phyloP scores from a whole-genome alignment of 106 monocot genomes.

The Acanthochlamys bracteata region DNA sequence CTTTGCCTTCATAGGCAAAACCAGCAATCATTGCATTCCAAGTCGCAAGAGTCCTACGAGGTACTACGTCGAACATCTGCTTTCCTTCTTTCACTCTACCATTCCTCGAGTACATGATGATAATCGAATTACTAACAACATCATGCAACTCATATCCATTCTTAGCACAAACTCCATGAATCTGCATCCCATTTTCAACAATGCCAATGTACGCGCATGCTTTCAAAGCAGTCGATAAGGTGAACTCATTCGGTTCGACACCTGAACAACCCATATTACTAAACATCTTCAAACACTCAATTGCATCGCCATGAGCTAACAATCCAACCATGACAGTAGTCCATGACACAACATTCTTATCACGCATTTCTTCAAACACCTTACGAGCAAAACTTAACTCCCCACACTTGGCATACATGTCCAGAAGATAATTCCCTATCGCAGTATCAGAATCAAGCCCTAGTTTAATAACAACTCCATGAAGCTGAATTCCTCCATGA shows the following conservation, averaged over 20 bases:
- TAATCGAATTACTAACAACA: conserved; percentile 34
- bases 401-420: background rate
- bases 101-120: conserved; percentile 32
- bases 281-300: conserved; percentile 12
- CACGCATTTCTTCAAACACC: conserved; percentile 10
- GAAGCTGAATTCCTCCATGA: background rate
- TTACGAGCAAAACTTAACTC: background rate
- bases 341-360: background rate
- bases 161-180: conserved; percentile 32
- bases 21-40: conserved; percentile 54
- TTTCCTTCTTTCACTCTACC: conserved; percentile 15
- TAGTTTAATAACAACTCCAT: background rate
- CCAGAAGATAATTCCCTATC: background rate
- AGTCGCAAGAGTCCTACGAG: conserved; percentile 5
- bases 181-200: conserved; percentile 18
- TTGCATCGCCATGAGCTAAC: conserved; percentile 11
- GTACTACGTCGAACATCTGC: conserved; percentile 11
- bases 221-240: conserved; percentile 31
- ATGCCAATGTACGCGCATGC: conserved; percentile 20
- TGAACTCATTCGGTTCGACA: conserved; percentile 34
- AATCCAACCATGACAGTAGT: conserved; percentile 25
- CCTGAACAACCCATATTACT: conserved; percentile 15
- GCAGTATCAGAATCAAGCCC: background rate
- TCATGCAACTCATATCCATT: conserved; percentile 26
- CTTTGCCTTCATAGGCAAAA: conserved; percentile 14